These are phyloP conservation scores for Agrocybe praecox DNA, from an alignment of 768 basidiomycete genomes.

Conservation along the genomic window DNA sequence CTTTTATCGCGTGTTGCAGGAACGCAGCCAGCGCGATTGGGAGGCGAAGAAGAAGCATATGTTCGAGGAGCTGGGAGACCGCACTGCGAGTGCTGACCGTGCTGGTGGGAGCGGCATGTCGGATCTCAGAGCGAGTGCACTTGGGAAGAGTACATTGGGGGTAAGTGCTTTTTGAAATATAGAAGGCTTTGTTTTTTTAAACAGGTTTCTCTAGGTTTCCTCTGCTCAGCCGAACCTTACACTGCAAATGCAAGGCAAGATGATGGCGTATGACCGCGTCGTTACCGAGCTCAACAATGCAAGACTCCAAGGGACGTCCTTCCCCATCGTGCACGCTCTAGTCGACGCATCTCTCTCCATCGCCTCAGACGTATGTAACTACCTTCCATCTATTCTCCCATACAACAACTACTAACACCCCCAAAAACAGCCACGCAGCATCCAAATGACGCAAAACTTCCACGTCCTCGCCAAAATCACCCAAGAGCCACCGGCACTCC, in stretches of 20 bases:
- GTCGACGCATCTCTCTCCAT: constrained; percentile 67
- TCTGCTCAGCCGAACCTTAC: constrained; percentile 54
- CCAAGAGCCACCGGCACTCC: constrained; percentile 71
- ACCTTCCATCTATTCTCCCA: neutral
- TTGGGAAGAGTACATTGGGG: constrained; percentile 55
- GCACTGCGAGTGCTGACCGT: constrained; percentile 56
- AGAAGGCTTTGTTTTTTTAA: no score
- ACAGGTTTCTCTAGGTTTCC: constrained; percentile 32
- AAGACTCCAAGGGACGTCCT: constrained; percentile 70
- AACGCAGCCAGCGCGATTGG: constrained; percentile 80
- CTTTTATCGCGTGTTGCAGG: constrained; percentile 81
- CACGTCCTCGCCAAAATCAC: constrained; percentile 79
- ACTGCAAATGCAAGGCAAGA: constrained; percentile 87
- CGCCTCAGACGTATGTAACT: constrained; percentile 49
- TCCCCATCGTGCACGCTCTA: constrained; percentile 73
- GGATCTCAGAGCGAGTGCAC: constrained; percentile 65
- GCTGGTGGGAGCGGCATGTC: constrained; percentile 48
- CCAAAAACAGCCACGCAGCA: constrained; percentile 42
- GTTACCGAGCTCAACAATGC: constrained; percentile 78
- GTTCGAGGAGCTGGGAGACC: constrained; percentile 86
- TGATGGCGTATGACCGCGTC: constrained; percentile 94
- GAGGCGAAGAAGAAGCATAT: constrained; percentile 88
- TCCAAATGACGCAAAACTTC: constrained; percentile 71
- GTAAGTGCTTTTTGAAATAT: no score
- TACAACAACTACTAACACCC: neutral